These are phyloP conservation scores for Penicillium sp. DNA, from an alignment of 2,329 filamentous ascomycete species.

Conservation along the genomic window DNA sequence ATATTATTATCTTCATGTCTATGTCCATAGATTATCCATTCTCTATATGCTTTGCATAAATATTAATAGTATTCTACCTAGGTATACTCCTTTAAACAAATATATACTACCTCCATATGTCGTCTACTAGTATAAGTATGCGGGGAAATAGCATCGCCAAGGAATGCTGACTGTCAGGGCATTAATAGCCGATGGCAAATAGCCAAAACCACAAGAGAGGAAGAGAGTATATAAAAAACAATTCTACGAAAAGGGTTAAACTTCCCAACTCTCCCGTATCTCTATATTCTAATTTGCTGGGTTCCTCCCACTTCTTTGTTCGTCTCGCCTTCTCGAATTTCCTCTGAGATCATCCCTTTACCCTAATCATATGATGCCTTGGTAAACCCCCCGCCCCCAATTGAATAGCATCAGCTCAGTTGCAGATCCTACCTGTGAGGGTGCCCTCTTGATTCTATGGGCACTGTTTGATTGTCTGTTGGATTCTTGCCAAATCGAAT, in stretches of 20 bases:
- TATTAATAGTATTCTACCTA: background rate
- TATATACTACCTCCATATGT: too few species aligned
- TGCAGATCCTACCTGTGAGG: constrained; percentile 12
- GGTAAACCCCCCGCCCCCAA: background rate
- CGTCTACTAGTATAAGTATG: background rate
- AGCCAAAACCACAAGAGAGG: background rate
- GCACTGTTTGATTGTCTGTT: background rate
- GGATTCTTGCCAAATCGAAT: constrained; percentile 2
- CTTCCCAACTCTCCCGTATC: background rate
- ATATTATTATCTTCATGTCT: background rate
- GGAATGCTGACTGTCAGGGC: constrained; percentile 2
- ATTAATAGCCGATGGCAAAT: constrained; percentile 6
- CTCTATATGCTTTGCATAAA: background rate
- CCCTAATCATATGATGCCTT: constrained; percentile 8
- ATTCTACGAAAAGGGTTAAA: background rate
- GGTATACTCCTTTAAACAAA: background rate
- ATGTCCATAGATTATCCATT: background rate
- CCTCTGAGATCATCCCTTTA: background rate
- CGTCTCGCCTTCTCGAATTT: background rate
- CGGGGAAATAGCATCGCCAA: constrained; percentile 5
- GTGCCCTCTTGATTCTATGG: background rate
- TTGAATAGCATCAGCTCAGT: constrained; percentile 12
- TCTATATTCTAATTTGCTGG: background rate
- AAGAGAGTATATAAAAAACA: background rate
- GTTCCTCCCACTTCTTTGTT: background rate